A percentile compares a stretch with the other conserved stretches of the same genome.
phyloP scores from a whole-genome alignment of 2,329 filamentous ascomycete genomes.

The Fusarium pseudonygamai region DNA sequence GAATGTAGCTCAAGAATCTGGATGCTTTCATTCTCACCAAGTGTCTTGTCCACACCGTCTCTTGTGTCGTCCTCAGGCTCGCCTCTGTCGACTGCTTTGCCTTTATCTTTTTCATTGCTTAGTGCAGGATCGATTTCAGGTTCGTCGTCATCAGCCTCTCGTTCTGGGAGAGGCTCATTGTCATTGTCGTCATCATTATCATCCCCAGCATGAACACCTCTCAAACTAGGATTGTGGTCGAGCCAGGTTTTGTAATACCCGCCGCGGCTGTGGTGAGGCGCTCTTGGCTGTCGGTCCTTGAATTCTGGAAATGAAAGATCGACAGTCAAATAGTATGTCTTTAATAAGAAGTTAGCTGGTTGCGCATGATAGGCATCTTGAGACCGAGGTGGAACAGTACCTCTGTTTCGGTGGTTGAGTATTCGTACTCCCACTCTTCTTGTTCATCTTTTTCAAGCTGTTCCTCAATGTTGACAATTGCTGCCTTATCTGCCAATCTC shows the following conservation, averaged over 20 bases:
- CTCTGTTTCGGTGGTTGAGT: slow-evolving; percentile 71
- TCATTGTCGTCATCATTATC: slow-evolving; percentile 46
- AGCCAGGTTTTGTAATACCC: slow-evolving; percentile 59
- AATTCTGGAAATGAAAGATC: slow-evolving; percentile 71
- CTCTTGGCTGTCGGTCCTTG: slow-evolving; percentile 54
- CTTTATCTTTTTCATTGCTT: slow-evolving; percentile 35
- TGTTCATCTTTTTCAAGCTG: slow-evolving; percentile 53
- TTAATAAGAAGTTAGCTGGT: slow-evolving; percentile 15
- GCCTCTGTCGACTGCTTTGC: slow-evolving; percentile 20
- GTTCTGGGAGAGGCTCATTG: slow-evolving; percentile 47
- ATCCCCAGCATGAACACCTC: slow-evolving; percentile 11
- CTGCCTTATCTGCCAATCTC: slow-evolving; percentile 38
- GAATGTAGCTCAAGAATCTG: slow-evolving; percentile 88
- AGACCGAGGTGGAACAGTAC: slow-evolving; percentile 44
- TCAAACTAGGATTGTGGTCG: slow-evolving; percentile 43
- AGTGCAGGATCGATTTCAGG: slow-evolving; percentile 40
- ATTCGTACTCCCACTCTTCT: slow-evolving; percentile 75
- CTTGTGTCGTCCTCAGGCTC: slow-evolving; percentile 15
- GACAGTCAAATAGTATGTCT: slow-evolving; percentile 72
- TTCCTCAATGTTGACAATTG: slow-evolving; percentile 44
- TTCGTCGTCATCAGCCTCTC: slow-evolving; percentile 48
- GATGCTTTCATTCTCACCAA: slow-evolving; percentile 55
- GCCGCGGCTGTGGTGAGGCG: slow-evolving; percentile 52
- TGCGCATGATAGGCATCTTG: neutral
- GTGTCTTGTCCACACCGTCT: slow-evolving; percentile 28